A percentile compares a stretch with the other conserved stretches of the same genome.
Evolutionary conservation across 306 rosid species (phyloP).

Genomic region (Fagus crenata): DNA sequence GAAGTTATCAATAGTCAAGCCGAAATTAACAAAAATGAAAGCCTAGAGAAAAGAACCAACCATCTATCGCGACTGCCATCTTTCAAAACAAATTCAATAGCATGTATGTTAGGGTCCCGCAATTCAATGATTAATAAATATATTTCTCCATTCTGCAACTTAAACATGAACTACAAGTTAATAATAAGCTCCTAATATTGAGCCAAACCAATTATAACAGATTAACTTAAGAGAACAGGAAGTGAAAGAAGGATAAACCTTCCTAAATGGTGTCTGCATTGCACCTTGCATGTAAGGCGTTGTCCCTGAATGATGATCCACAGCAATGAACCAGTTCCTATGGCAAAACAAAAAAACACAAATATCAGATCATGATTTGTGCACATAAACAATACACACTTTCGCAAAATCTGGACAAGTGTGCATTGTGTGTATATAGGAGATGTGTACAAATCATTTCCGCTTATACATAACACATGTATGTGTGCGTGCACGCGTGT

Average conservation of each 20-base stretch:
- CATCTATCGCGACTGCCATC: slow-evolving; percentile 33
- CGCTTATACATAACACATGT: background rate
- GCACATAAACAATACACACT: too few relatives aligned
- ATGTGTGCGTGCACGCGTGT: too few relatives aligned
- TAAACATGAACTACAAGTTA: background rate
- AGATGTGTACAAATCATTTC: too few relatives aligned
- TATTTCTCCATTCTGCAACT: slow-evolving; percentile 35
- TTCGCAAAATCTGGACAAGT: too few relatives aligned
- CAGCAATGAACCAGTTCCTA: slow-evolving; percentile 37
- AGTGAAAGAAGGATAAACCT: slow-evolving; percentile 20
- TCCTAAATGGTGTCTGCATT: slow-evolving; percentile 39
- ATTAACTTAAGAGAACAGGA: background rate
- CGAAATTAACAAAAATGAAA: background rate
- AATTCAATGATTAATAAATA: slow-evolving; percentile 35
- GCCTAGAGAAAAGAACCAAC: slow-evolving; percentile 17
- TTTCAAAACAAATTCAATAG: slow-evolving; percentile 42
- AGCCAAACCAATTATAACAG: background rate
- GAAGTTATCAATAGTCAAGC: background rate
- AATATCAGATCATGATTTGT: background rate
- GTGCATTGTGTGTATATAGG: too few relatives aligned
- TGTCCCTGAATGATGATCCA: slow-evolving; percentile 26
- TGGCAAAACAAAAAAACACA: background rate
- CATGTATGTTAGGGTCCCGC: slow-evolving; percentile 38
- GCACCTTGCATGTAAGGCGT: slow-evolving; percentile 29
- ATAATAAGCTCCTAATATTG: background rate